Evolutionary conservation across 2,329 filamentous ascomycete genomes (phyloP).

Genomic region (Fusarium ambrosium): DNA sequence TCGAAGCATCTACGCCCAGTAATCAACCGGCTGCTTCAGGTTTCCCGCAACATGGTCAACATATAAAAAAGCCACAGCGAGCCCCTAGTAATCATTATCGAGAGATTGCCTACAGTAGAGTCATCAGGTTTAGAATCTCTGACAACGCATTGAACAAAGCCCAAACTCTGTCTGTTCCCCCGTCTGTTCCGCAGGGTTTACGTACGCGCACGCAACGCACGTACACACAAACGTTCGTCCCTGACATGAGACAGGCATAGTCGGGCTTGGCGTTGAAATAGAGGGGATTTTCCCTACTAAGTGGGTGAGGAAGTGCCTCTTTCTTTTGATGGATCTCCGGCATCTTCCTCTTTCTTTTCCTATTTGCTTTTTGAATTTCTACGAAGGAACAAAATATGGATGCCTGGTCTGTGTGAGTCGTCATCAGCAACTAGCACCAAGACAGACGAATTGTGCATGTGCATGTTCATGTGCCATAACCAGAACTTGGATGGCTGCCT

Average conservation of each 20-base stretch:
- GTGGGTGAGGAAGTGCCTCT: neutral
- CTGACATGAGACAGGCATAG: conserved; percentile 4
- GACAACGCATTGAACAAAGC: conserved; percentile 6
- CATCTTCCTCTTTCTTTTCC: neutral
- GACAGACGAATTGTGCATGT: neutral
- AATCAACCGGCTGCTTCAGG: conserved; percentile 4
- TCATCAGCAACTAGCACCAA: conserved; percentile 26
- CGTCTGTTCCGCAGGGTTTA: neutral
- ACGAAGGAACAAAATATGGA: neutral
- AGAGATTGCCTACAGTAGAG: neutral
- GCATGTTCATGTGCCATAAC: conserved; percentile 3
- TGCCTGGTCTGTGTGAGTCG: conserved; percentile 24
- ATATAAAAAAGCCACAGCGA: conserved; percentile 1
- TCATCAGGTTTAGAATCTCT: neutral
- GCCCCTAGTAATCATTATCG: neutral
- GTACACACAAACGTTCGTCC: conserved; percentile 6
- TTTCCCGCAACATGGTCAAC: neutral
- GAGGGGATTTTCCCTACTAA: neutral
- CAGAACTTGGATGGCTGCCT: conserved; percentile 12
- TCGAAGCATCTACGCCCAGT: neutral
- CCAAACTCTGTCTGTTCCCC: neutral
- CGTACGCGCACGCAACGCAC: neutral
- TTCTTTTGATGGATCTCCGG: neutral
- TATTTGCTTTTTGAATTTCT: neutral
- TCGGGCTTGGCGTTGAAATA: neutral